phyloP scores from a whole-genome alignment of 345 rosid genomes.

The Streptanthus diversifolius region DNA sequence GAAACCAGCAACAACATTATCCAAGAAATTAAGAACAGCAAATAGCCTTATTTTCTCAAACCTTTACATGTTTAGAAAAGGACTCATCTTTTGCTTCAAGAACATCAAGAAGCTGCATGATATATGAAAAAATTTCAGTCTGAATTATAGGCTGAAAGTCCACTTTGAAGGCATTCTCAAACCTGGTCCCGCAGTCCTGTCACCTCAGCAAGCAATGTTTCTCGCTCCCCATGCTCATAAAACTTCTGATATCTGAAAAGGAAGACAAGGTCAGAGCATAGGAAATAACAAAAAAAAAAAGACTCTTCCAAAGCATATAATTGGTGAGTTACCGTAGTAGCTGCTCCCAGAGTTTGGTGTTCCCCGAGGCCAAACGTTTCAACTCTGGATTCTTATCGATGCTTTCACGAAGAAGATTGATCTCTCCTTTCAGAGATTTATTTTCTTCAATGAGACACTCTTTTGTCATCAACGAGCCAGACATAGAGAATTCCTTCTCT shows the following conservation, averaged over 20 bases:
- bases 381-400: constrained; percentile 56
- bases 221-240: constrained; percentile 69
- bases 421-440: constrained; percentile 57
- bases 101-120: constrained; percentile 48
- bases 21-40: constrained; percentile 13
- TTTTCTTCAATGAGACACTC: constrained; percentile 61
- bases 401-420: constrained; percentile 55
- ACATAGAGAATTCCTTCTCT: constrained; percentile 48
- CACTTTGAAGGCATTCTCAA: constrained; percentile 20
- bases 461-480: constrained; percentile 48
- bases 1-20: constrained; percentile 18
- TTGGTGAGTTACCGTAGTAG: constrained; percentile 53
- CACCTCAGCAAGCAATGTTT: constrained; percentile 56
- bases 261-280: constrained; percentile 20
- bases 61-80: constrained; percentile 40
- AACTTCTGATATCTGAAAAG: constrained; percentile 62
- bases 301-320: constrained; percentile 21
- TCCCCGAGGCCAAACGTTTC: constrained; percentile 57
- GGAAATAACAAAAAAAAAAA: background rate
- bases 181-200: constrained; percentile 79
- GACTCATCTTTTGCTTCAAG: constrained; percentile 43
- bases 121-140: constrained; percentile 9
- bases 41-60: constrained; percentile 23
- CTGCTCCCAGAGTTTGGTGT: constrained; percentile 62
- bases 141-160: background rate